phyloP scores from a whole-genome alignment of 495 filamentous ascomycete genomes.

The Aspergillus egyptiacus region DNA sequence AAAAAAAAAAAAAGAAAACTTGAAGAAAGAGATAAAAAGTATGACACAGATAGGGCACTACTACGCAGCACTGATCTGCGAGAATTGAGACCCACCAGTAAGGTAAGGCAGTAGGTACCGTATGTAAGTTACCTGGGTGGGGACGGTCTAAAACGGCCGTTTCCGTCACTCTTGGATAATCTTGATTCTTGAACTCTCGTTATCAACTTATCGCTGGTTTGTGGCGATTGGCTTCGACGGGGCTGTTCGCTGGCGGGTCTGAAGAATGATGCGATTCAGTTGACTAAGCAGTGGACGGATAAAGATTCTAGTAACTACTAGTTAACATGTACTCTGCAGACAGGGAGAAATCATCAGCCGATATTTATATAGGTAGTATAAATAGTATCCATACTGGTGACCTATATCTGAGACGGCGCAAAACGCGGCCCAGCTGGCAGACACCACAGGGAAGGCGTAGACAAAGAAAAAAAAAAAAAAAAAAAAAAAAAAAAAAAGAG shows the following conservation, averaged over 20 bases:
- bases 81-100: too few species aligned
- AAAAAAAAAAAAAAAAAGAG: too few species aligned
- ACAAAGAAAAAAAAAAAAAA: neutral
- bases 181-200: conserved; percentile 10
- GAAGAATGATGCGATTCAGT: conserved; percentile 21
- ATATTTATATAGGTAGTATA: too few species aligned
- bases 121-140: conserved; percentile 10
- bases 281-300: conserved; percentile 16
- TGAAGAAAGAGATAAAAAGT: conserved; percentile 16
- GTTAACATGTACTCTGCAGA: neutral
- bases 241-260: conserved; percentile 7
- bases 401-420: conserved; percentile 1
- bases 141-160: conserved; percentile 18
- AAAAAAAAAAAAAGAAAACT: conserved; percentile 10
- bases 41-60: too few species aligned
- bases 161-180: conserved; percentile 21
- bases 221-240: neutral
- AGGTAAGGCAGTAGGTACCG: conserved; percentile 11
- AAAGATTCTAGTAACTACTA: conserved; percentile 9
- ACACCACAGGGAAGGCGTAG: neutral
- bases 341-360: neutral
- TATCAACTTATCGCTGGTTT: neutral
- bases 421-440: neutral
- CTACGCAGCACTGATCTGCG: too few species aligned
- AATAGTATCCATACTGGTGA: neutral